Evolutionary conservation across 495 filamentous ascomycete genomes (phyloP), one percentile per base, ranked within the genome.

Genomic region (Aspergillus indologenus): DNA sequence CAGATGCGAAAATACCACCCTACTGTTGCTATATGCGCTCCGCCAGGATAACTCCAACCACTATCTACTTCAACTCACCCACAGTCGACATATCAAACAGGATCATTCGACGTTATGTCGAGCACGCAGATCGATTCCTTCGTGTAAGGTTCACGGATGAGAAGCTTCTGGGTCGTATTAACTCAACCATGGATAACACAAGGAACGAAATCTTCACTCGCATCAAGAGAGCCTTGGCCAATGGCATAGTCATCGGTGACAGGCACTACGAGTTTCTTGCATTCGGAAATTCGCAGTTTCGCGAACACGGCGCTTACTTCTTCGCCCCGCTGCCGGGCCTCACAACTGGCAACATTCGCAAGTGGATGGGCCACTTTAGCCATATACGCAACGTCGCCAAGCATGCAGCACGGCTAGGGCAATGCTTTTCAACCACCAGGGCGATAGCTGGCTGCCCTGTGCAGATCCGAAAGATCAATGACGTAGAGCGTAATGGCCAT

Each of bases 351-450:
- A 75, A 85, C 53, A 98, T 99, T 54, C 87, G 93, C n/a, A 64
- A 74, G 5, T 91, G 90, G 90, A 97, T 98, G 92, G 94, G 95
- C 2, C 73, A 86, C 14, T 95, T 98, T 67, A 78, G 72, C 21
- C 78, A 90, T 51, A 96, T 96, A 62, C 80, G 75, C 20, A 81
- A 88, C 34, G 79, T 95, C 26, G 92, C 93, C 4, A 95, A 96
- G 63, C 87, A 92, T 71, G 87, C 90, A 31, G 89, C 95, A 31
- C 81, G 95, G 44, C 72, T 98, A 15, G 94, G 95, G 0, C 95
- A 98, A 73, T 95, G 91, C 68, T 97, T 98, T 68, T 97, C 94
- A 0, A 97, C 94, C 0, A 98, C 94, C 0, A 79, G 88, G 48
- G 84, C 88, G 22, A 82, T 95, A 49, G 71, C 77, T 14, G 63